These are phyloP conservation scores for Mycena haematopus DNA, from an alignment of 768 basidiomycete species.

Conservation along the genomic window DNA sequence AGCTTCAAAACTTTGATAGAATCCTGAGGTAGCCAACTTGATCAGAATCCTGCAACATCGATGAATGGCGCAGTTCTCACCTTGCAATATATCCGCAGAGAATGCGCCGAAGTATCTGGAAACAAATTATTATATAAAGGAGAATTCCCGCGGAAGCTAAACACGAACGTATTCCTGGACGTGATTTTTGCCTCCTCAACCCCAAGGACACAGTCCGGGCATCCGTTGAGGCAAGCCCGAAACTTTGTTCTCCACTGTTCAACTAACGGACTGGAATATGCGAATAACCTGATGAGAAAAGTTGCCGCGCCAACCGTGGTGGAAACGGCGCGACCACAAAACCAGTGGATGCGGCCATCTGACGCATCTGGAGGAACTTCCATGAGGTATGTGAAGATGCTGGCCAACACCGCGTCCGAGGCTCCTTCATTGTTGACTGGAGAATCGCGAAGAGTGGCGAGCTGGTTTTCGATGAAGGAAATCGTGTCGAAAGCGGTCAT, in stretches of 20 bases:
- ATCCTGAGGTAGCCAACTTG: conserved; percentile 38
- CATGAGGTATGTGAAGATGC: conserved; percentile 63
- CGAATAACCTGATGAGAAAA: conserved; percentile 83
- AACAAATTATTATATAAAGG: conserved; percentile 29
- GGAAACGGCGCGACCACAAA: conserved; percentile 67
- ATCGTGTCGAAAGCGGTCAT: conserved; percentile 26
- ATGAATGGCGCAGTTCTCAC: not conserved
- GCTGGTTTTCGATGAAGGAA: conserved; percentile 52
- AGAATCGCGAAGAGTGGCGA: conserved; percentile 60
- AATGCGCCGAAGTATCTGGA: conserved; percentile 80
- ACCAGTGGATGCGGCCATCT: conserved; percentile 73
- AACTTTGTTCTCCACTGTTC: conserved; percentile 68
- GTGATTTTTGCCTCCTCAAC: conserved; percentile 68
- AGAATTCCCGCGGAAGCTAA: not conserved
- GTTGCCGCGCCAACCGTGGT: conserved; percentile 71
- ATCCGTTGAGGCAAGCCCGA: conserved; percentile 61
- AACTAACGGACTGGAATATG: conserved; percentile 68
- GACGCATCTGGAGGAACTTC: conserved; percentile 43
- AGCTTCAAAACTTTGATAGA: conserved; percentile 66
- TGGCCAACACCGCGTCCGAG: conserved; percentile 54
- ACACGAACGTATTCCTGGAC: conserved; percentile 75
- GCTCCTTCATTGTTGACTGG: conserved; percentile 60
- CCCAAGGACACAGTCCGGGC: conserved; percentile 72
- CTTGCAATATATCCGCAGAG: conserved; percentile 48
- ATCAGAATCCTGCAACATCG: not conserved